Conservation (phyloP, 805 yeast genomes). For the Saturnispora serradocipensis region DNA sequence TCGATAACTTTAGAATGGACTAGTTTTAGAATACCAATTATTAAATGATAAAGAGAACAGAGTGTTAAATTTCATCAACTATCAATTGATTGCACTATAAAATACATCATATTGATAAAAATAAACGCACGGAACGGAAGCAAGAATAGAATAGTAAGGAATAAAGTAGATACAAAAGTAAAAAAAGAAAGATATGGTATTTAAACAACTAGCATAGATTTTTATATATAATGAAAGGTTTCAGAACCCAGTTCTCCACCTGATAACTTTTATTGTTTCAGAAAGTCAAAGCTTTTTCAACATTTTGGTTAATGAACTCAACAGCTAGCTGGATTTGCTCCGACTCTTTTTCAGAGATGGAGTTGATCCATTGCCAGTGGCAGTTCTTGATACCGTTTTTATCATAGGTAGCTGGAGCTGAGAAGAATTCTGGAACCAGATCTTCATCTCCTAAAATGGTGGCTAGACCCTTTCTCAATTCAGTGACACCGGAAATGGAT, state of each 20-base stretch:
- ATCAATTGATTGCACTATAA: too few species aligned
- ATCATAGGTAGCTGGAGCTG: constrained; percentile 53
- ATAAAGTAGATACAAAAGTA: not conserved
- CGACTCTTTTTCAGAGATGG: constrained; percentile 43
- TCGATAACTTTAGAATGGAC: too few species aligned
- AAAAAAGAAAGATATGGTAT: not conserved
- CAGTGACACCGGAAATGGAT: constrained; percentile 41
- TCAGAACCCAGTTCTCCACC: not conserved
- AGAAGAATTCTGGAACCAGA: constrained; percentile 29
- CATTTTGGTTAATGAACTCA: constrained; percentile 44
- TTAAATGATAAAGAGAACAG: too few species aligned
- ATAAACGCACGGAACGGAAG: too few species aligned
- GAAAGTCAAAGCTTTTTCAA: constrained; percentile 50
- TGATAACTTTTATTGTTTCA: not conserved
- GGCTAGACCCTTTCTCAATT: constrained; percentile 28
- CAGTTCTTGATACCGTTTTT: constrained; percentile 48
- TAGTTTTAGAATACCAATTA: too few species aligned
- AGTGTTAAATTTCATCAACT: too few species aligned
- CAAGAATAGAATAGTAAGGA: not conserved
- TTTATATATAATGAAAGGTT: not conserved
- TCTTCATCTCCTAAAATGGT: constrained; percentile 15
- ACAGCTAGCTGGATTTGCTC: constrained; percentile 45
- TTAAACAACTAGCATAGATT: not conserved
- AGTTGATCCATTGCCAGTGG: constrained; percentile 42
- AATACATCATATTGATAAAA: too few species aligned